Evolutionary conservation across 441 rosid genomes (phyloP).

Genomic region (Erodium chrysanthum): DNA sequence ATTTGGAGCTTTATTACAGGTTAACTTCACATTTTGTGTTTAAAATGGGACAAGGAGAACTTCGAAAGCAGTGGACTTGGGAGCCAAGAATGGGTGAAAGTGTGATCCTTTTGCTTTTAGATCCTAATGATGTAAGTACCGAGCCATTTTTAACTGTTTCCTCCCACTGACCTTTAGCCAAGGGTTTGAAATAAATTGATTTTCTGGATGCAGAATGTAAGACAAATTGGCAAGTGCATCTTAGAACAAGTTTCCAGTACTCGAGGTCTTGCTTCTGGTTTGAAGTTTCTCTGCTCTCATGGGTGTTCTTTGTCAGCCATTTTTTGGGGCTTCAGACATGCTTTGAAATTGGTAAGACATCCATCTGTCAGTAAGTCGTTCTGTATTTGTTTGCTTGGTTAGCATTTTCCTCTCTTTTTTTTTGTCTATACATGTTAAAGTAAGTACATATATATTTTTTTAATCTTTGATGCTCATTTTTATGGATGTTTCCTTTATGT

Average conservation of each 20-base stretch:
- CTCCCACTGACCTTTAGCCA: conserved; percentile 13
- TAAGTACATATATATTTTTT: conserved; percentile 1
- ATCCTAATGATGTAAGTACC: conserved; percentile 77
- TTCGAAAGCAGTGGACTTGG: conserved; percentile 83
- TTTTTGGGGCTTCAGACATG: conserved; percentile 71
- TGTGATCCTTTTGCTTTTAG: conserved; percentile 77
- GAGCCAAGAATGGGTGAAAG: conserved; percentile 86
- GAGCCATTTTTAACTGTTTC: neutral
- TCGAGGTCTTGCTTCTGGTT: conserved; percentile 67
- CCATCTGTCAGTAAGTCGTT: conserved; percentile 6
- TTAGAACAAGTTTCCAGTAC: conserved; percentile 85
- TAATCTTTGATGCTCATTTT: neutral
- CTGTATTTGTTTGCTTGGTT: neutral
- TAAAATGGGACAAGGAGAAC: conserved; percentile 58
- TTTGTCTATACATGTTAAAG: neutral
- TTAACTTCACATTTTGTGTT: conserved; percentile 64
- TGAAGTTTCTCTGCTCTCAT: conserved; percentile 79
- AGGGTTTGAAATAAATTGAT: conserved; percentile 15
- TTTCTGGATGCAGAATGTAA: conserved; percentile 55
- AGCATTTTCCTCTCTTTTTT: neutral
- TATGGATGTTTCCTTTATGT: neutral
- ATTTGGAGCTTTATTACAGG: conserved; percentile 39
- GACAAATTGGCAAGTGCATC: conserved; percentile 80
- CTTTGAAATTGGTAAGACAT: conserved; percentile 48
- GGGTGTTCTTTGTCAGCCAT: conserved; percentile 47